phyloP scores from a whole-genome alignment of 2,329 filamentous ascomycete species.

The Microsporum canis region DNA sequence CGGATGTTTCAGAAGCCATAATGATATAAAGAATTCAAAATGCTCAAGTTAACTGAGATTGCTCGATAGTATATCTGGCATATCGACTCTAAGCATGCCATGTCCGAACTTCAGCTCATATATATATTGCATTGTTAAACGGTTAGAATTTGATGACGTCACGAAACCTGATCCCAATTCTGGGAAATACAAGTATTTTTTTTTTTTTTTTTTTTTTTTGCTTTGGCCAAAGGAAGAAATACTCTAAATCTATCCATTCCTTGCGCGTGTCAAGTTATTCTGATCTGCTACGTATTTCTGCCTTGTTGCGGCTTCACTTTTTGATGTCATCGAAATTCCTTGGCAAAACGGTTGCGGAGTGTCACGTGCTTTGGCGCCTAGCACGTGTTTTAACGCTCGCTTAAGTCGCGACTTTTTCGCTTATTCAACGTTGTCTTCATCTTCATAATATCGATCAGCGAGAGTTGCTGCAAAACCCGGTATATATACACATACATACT shows the following conservation, averaged over 20 bases:
- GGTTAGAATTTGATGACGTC: not conserved
- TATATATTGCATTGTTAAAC: not conserved
- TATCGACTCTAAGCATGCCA: not conserved
- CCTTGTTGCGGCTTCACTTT: too few relatives aligned
- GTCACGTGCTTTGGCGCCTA: slow-evolving; percentile 1
- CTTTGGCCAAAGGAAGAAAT: not conserved
- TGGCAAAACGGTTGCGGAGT: not conserved
- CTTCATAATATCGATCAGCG: not conserved
- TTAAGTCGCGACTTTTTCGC: not conserved
- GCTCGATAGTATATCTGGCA: not conserved
- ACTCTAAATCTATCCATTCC: too few relatives aligned
- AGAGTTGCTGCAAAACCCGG: too few relatives aligned
- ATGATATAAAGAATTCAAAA: not conserved
- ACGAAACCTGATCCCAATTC: not conserved
- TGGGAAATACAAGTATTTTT: not conserved
- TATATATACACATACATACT: too few relatives aligned
- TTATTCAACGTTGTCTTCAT: not conserved
- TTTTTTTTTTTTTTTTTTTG: not conserved
- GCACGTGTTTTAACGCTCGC: not conserved
- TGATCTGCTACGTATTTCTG: too few relatives aligned
- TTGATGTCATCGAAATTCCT: not conserved
- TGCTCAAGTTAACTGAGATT: not conserved
- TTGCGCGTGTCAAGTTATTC: too few relatives aligned
- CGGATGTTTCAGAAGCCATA: not conserved
- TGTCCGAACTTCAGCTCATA: not conserved